These are phyloP conservation scores for Rhynchospora tenuis DNA, from an alignment of 176 grass and related monocot species.

Conservation along the genomic window DNA sequence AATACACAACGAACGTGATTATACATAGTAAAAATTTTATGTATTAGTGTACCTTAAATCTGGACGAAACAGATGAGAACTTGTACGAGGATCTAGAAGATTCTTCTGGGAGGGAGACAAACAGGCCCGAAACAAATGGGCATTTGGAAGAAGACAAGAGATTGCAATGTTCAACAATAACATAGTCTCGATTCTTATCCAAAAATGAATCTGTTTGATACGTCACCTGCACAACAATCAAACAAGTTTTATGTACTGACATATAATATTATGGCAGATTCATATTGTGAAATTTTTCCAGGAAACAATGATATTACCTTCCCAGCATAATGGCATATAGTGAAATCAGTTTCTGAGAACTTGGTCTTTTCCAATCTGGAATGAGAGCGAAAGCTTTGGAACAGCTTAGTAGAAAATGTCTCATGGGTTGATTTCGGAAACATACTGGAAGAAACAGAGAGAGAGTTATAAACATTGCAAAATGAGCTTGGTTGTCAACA, in stretches of 20 bases:
- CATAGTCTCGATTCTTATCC: constrained; percentile 97
- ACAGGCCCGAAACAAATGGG: constrained; percentile 83
- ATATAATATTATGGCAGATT: constrained; percentile 4
- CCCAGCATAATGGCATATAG: constrained; percentile 87
- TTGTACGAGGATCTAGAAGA: constrained; percentile 94
- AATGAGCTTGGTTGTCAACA: not conserved
- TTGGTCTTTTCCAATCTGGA: constrained; percentile 90
- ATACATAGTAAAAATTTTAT: not conserved
- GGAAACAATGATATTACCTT: constrained; percentile 41
- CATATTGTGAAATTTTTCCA: not conserved
- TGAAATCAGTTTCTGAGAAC: constrained; percentile 98
- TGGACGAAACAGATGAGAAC: constrained; percentile 94
- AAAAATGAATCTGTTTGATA: constrained; percentile 97
- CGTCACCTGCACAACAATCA: constrained; percentile 47
- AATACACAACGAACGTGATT: constrained; percentile 18
- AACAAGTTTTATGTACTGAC: not conserved
- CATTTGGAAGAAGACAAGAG: constrained; percentile 88
- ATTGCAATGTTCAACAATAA: constrained; percentile 92
- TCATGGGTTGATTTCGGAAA: constrained; percentile 96
- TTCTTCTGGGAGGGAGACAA: constrained; percentile 74
- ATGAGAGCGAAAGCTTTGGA: constrained; percentile 72
- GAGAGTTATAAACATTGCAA: not conserved
- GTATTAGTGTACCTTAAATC: constrained; percentile 66
- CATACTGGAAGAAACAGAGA: constrained; percentile 56
- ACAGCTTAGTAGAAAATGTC: constrained; percentile 90